A percentile compares a stretch with the other conserved stretches of the same genome.
Conservation (phyloP, 2,329 filamentous ascomycete species). For the Pseudocercospora vitis region DNA sequence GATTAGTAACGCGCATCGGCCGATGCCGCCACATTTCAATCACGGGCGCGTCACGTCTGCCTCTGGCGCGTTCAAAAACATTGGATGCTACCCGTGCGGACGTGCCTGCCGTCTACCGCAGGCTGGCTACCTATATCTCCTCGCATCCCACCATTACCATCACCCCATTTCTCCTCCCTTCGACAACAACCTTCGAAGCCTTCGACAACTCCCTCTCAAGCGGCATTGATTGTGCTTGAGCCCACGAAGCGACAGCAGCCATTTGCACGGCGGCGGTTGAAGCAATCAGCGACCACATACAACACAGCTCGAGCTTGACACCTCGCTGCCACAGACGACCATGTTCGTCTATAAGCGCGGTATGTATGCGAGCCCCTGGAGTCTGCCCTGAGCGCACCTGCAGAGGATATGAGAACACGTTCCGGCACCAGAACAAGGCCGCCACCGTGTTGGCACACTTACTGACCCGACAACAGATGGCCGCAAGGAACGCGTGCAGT, state of each 20-base stretch:
- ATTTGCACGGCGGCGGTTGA: slow-evolving; percentile 15
- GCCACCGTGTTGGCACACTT: not conserved
- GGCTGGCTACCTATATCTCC: slow-evolving; percentile 17
- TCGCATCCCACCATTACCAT: slow-evolving; percentile 11
- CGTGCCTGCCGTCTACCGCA: not conserved
- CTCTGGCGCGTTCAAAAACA: not conserved
- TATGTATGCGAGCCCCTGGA: slow-evolving; percentile 38
- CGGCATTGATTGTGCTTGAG: slow-evolving; percentile 24
- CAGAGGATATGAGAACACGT: not conserved
- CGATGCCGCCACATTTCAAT: not conserved
- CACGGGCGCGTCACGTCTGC: not conserved
- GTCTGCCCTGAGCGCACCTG: not conserved
- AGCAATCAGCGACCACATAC: slow-evolving; percentile 12
- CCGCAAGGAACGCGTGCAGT: slow-evolving; percentile 99
- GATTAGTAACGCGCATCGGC: slow-evolving; percentile 2
- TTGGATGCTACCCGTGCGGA: not conserved
- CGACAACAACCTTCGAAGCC: slow-evolving; percentile 17
- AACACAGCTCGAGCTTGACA: slow-evolving; percentile 26
- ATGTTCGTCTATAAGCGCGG: slow-evolving; percentile 67
- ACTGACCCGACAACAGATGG: slow-evolving; percentile 65
- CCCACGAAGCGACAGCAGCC: slow-evolving; percentile 10
- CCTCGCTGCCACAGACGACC: slow-evolving; percentile 35
- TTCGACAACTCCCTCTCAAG: slow-evolving; percentile 15
- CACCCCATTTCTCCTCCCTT: slow-evolving; percentile 19
- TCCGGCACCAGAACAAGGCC: slow-evolving; percentile 19